Conservation (phyloP, 2,329 filamentous ascomycete species). For the Grosmannia clavigera region DNA sequence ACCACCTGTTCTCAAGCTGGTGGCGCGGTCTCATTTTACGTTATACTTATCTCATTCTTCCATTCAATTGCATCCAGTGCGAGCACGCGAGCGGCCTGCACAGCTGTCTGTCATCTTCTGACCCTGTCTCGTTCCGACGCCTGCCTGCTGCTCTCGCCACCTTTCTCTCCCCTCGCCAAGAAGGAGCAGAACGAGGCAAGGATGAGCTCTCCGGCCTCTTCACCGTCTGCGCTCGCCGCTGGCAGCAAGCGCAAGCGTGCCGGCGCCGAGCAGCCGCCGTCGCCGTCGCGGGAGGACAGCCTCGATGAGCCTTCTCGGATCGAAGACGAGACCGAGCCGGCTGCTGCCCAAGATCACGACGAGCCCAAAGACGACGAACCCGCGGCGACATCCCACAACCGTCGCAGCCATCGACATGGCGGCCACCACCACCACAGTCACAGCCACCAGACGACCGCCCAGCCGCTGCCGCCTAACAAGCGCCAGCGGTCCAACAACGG, state of each 20-base stretch:
- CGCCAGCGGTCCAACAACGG: conserved; percentile 58
- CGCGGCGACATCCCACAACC: background rate
- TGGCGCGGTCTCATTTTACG: background rate
- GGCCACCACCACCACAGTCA: background rate
- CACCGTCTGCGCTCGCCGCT: conserved; percentile 1
- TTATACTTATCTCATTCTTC: background rate
- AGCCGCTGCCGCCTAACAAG: conserved; percentile 57
- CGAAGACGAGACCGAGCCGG: background rate
- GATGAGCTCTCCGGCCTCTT: background rate
- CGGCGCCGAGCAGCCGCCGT: background rate
- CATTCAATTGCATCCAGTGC: background rate
- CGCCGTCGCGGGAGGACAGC: background rate
- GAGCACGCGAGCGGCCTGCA: background rate
- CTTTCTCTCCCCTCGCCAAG: background rate
- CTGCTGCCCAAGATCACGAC: background rate
- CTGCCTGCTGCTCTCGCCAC: background rate
- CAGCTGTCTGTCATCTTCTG: background rate
- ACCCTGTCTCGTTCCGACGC: background rate
- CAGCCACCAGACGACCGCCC: conserved; percentile 21
- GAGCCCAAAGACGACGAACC: background rate
- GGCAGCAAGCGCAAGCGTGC: conserved; percentile 12
- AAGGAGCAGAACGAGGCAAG: too few relatives aligned
- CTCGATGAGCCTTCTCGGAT: background rate
- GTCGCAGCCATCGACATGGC: conserved; percentile 1
- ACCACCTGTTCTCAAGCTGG: background rate